Evolutionary conservation across 305 asterid species (phyloP), one percentile per base, ranked within the genome.

Genomic region (Fraxinus latifolia): DNA sequence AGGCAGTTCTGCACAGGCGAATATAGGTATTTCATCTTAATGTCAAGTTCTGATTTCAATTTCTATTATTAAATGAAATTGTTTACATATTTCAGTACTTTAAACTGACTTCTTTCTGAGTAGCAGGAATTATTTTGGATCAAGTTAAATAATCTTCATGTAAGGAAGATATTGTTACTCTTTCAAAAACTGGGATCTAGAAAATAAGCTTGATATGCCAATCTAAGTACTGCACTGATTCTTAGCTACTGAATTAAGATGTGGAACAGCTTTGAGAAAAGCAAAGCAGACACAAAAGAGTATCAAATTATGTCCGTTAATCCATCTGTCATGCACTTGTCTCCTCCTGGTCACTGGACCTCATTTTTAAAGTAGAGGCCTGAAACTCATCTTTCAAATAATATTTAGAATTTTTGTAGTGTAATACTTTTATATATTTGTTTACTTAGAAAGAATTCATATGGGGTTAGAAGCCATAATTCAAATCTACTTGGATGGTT

Each of bases 1-100:
- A 95, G 98, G 90, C 99, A 95, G 85, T 91, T 95, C 79, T 95
- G 99, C 91, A 95, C 98, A 0, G 97, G 98, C 25, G 97, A 94
- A 84, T 89, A 90, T 86, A 94, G 98, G 99, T 93, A 3, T 75
- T 91, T 88, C 9, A 81, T 60, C 50, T n/a, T 33, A 78, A 75
- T 17, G 76, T 37, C n/a, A 31, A 47, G 21, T 79, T 82, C 34
- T 29, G 75, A 27, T 72, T 77, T 21, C 77, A 15, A 50, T 5
- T 31, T 79, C 47, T 71, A 12, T 29, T 33, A 58, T 32, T 42
- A 7, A 31, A 42, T 7, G 47, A 31, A 55, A 44, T 44, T 76
- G 29, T 15, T 71, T 70, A 74, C 31, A 32, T 34, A 21, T 78
- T 25, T 53, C 19, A 9, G 37, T 0, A 67, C 74, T 9, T 9